These are phyloP conservation scores for Cyberlindnera misumaiensis DNA, from an alignment of 805 yeast species.

Conservation along the genomic window DNA sequence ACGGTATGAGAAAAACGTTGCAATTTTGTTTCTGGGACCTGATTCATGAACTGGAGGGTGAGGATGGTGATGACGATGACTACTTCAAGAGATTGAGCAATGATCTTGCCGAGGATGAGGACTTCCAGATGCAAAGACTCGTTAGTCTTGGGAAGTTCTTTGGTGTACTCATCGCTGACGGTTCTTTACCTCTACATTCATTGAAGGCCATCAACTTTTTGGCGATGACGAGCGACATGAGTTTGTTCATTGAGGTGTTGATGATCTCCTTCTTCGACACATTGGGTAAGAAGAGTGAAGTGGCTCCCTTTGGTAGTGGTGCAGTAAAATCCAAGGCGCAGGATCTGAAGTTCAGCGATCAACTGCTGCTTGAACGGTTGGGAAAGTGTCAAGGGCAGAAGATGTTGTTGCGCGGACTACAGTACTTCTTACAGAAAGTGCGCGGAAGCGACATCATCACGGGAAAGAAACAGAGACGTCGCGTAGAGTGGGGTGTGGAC, in stretches of 20 bases:
- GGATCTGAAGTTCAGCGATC: slow-evolving; percentile 38
- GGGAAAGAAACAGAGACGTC: slow-evolving; percentile 46
- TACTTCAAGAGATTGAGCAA: slow-evolving; percentile 21
- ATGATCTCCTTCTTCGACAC: slow-evolving; percentile 61
- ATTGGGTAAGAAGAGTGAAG: slow-evolving; percentile 56
- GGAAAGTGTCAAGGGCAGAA: slow-evolving; percentile 53
- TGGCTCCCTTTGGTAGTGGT: slow-evolving; percentile 22
- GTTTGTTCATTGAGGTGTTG: slow-evolving; percentile 66
- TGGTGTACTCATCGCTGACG: slow-evolving; percentile 70
- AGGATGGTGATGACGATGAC: slow-evolving; percentile 33
- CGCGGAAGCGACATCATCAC: slow-evolving; percentile 39
- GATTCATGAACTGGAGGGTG: slow-evolving; percentile 60
- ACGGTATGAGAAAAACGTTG: slow-evolving; percentile 70
- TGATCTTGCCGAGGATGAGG: slow-evolving; percentile 40
- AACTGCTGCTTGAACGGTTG: slow-evolving; percentile 39
- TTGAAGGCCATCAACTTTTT: slow-evolving; percentile 70
- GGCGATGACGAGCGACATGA: slow-evolving; percentile 51
- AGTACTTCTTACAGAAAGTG: slow-evolving; percentile 48
- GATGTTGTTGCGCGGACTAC: slow-evolving; percentile 57
- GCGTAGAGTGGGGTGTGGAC: slow-evolving; percentile 65
- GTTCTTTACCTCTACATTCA: slow-evolving; percentile 64
- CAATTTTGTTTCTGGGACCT: slow-evolving; percentile 90
- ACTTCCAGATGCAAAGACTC: slow-evolving; percentile 47
- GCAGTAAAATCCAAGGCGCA: slow-evolving; percentile 28
- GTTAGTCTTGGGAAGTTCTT: slow-evolving; percentile 76